Evolutionary conservation across 2,329 filamentous ascomycete species (phyloP).

Genomic region (Fusarium torreyae): DNA sequence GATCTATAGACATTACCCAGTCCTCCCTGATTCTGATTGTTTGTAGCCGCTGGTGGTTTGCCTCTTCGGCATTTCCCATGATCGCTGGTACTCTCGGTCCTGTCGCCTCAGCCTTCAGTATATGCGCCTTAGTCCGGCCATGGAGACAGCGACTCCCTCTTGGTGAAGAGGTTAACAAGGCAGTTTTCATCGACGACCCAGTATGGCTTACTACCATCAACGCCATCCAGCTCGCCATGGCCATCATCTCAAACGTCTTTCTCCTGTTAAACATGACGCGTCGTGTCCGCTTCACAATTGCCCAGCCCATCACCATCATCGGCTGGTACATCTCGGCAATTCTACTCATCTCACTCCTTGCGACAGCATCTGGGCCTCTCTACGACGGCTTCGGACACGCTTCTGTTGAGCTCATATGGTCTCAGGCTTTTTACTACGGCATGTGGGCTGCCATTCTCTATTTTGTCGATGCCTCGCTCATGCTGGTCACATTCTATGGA

Average conservation of each 20-base stretch:
- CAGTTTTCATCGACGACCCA: constrained; percentile 75
- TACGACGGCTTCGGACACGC: constrained; percentile 53
- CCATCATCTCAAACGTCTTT: constrained; percentile 84
- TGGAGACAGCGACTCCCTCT: constrained; percentile 77
- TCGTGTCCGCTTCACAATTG: constrained; percentile 83
- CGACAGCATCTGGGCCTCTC: constrained; percentile 75
- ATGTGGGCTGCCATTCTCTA: constrained; percentile 86
- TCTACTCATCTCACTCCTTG: constrained; percentile 76
- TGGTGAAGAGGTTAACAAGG: constrained; percentile 63
- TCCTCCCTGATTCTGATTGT: neutral
- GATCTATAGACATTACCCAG: constrained; percentile 6
- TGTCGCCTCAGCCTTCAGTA: constrained; percentile 88
- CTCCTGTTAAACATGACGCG: constrained; percentile 90
- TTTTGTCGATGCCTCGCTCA: constrained; percentile 81
- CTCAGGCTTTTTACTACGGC: constrained; percentile 90
- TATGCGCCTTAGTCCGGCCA: constrained; percentile 84
- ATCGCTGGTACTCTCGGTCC: constrained; percentile 88
- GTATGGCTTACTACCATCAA: constrained; percentile 83
- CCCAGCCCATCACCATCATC: constrained; percentile 85
- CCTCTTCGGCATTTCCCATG: constrained; percentile 78
- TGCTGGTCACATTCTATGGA: constrained; percentile 85
- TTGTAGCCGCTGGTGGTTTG: constrained; percentile 73
- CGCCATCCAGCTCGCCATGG: constrained; percentile 81
- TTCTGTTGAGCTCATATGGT: constrained; percentile 72
- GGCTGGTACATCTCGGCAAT: constrained; percentile 80